A percentile compares a stretch with the other conserved stretches of the same genome.
Evolutionary conservation across 495 filamentous ascomycete species (phyloP).

Genomic region (Daldinia vernicosa): DNA sequence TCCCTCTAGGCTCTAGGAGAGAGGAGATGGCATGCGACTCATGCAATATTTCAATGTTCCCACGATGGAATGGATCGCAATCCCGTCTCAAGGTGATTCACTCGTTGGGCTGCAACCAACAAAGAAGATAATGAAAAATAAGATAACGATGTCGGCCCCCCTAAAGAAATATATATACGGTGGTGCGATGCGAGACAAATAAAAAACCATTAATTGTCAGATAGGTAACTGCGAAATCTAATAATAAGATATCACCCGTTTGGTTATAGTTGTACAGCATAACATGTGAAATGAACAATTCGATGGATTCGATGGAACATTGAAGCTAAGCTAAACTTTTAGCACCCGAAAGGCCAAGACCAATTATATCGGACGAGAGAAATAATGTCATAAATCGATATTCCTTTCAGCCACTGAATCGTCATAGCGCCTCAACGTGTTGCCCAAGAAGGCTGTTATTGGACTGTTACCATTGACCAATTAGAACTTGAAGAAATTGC

Average conservation of each 20-base stretch:
- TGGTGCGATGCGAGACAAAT: slow-evolving; percentile 19
- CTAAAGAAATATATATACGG: slow-evolving; percentile 10
- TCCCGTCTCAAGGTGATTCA: background rate
- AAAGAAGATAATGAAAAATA: slow-evolving; percentile 1
- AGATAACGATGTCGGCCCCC: slow-evolving; percentile 11
- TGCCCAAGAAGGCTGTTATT: slow-evolving; percentile 33
- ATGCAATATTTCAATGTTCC: slow-evolving; percentile 6
- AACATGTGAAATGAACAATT: slow-evolving; percentile 14
- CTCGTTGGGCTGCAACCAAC: slow-evolving; percentile 33
- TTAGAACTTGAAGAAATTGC: background rate
- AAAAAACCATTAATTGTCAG: slow-evolving; percentile 28
- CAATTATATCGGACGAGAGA: slow-evolving; percentile 16
- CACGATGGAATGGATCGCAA: slow-evolving; percentile 10
- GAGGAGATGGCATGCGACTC: slow-evolving; percentile 12
- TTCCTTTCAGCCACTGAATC: slow-evolving; percentile 38
- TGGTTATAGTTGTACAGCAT: slow-evolving; percentile 31
- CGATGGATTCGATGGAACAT: slow-evolving; percentile 3
- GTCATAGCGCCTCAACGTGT: slow-evolving; percentile 41
- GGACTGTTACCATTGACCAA: slow-evolving; percentile 30
- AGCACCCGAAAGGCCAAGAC: background rate
- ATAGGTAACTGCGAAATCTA: slow-evolving; percentile 20
- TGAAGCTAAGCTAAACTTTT: slow-evolving; percentile 1
- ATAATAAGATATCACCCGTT: slow-evolving; percentile 32
- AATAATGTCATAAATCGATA: slow-evolving; percentile 23
- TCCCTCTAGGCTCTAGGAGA: background rate